Percentiles rank a stretch among this genome's conserved stretches.
phyloP scores from a whole-genome alignment of 495 filamentous ascomycete species.

The Tetracladium setigerum region DNA sequence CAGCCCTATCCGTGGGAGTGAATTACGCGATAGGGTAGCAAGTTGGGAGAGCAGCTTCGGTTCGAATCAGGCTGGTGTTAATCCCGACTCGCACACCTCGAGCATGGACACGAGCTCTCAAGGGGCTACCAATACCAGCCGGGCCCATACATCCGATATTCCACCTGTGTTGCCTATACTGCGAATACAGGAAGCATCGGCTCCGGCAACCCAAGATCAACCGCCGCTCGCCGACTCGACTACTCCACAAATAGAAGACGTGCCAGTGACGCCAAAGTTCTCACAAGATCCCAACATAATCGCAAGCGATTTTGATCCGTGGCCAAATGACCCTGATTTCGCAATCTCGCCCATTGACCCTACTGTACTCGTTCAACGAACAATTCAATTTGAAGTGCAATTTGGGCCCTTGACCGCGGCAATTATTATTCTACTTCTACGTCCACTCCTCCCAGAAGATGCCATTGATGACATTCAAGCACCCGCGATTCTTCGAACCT shows the following conservation, averaged over 20 bases:
- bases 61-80: slow-evolving; percentile 4
- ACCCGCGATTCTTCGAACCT: slow-evolving; percentile 49
- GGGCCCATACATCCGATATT: not conserved
- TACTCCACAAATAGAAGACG: not conserved
- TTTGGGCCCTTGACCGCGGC: slow-evolving; percentile 39
- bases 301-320: slow-evolving; percentile 41
- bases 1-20: not conserved
- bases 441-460: slow-evolving; percentile 39
- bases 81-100: slow-evolving; percentile 8
- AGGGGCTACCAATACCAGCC: not conserved
- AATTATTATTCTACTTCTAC: slow-evolving; percentile 42
- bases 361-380: slow-evolving; percentile 36
- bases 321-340: slow-evolving; percentile 37
- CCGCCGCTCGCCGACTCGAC: not conserved
- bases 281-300: slow-evolving; percentile 29
- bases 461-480: slow-evolving; percentile 41
- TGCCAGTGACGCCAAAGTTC: not conserved
- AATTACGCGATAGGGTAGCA: slow-evolving; percentile 13
- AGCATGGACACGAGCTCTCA: not conserved
- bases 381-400: slow-evolving; percentile 38
- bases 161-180: slow-evolving; percentile 9
- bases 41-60: slow-evolving; percentile 16
- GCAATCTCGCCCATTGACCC: slow-evolving; percentile 36
- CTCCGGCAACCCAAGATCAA: not conserved
- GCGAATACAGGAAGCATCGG: slow-evolving; percentile 16